Conservation (phyloP, 2,329 filamentous ascomycete genomes). For the Pseudogymnoascus destructans region DNA sequence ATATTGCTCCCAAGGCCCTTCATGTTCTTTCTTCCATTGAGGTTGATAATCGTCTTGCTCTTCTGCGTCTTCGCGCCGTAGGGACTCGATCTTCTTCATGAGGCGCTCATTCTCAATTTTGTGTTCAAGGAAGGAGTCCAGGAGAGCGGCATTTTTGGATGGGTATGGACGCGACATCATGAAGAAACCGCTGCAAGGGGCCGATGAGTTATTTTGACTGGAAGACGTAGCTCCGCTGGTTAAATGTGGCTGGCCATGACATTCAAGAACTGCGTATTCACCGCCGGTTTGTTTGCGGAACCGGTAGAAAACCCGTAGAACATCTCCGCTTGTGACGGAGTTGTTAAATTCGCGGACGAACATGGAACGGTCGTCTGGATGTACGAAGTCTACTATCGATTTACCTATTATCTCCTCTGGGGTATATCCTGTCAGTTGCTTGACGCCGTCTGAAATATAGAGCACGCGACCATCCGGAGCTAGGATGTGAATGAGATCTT, state of each 20-base stretch:
- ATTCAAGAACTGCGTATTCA: slow-evolving; percentile 70
- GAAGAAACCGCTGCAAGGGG: slow-evolving; percentile 79
- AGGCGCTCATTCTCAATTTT: slow-evolving; percentile 92
- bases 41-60: slow-evolving; percentile 56
- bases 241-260: slow-evolving; percentile 85
- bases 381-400: slow-evolving; percentile 70
- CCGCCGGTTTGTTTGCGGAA: slow-evolving; percentile 65
- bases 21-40: slow-evolving; percentile 46
- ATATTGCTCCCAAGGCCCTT: slow-evolving; percentile 40
- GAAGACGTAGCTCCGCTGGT: slow-evolving; percentile 52
- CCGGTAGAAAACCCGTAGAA: slow-evolving; percentile 75
- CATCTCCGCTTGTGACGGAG: slow-evolving; percentile 67
- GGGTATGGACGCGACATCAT: slow-evolving; percentile 87
- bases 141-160: slow-evolving; percentile 68
- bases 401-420: slow-evolving; percentile 57
- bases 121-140: slow-evolving; percentile 91
- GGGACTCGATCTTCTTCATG: slow-evolving; percentile 68
- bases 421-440: slow-evolving; percentile 61
- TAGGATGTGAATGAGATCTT: slow-evolving; percentile 78
- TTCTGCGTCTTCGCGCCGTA: slow-evolving; percentile 74
- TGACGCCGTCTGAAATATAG: slow-evolving; percentile 72
- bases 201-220: slow-evolving; percentile 49
- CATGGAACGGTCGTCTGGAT: slow-evolving; percentile 70
- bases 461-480: slow-evolving; percentile 72
- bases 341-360: slow-evolving; percentile 85